These are phyloP conservation scores for Draba incana DNA, from an alignment of 345 rosid genomes.

Conservation along the genomic window DNA sequence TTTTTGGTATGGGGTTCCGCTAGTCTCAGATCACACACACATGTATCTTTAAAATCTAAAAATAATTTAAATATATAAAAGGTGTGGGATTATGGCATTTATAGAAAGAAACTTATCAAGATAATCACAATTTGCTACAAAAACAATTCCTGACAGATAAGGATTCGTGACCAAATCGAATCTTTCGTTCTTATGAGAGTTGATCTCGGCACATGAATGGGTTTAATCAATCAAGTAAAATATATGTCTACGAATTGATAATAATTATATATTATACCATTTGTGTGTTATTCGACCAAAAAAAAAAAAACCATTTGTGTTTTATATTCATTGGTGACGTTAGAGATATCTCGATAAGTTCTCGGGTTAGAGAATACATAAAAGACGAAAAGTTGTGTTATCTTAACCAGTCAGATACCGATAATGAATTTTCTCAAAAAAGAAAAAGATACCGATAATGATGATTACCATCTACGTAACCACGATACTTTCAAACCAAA, in stretches of 20 bases:
- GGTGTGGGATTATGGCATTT: background rate
- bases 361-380: conserved; percentile 8
- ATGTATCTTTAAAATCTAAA: too few relatives aligned
- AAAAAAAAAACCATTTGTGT: background rate
- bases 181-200: conserved; percentile 27
- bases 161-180: conserved; percentile 35
- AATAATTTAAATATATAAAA: background rate
- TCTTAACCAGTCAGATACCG: conserved; percentile 6
- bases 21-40: too few relatives aligned
- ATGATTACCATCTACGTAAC: background rate
- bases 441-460: conserved; percentile 5
- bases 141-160: conserved; percentile 31
- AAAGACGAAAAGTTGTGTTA: conserved; percentile 2
- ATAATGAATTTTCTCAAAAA: background rate
- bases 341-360: conserved; percentile 34
- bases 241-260: background rate
- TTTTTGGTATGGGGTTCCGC: too few relatives aligned
- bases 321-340: conserved; percentile 17
- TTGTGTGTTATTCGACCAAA: too few relatives aligned
- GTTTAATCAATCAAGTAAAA: conserved; percentile 6
- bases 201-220: conserved; percentile 27
- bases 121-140: conserved; percentile 5
- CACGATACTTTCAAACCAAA: background rate
- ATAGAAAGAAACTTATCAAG: background rate
- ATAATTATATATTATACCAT: too few relatives aligned